These are phyloP conservation scores for Ustilago trichophora DNA, from an alignment of 1,284 basidiomycete genomes.

Conservation along the genomic window DNA sequence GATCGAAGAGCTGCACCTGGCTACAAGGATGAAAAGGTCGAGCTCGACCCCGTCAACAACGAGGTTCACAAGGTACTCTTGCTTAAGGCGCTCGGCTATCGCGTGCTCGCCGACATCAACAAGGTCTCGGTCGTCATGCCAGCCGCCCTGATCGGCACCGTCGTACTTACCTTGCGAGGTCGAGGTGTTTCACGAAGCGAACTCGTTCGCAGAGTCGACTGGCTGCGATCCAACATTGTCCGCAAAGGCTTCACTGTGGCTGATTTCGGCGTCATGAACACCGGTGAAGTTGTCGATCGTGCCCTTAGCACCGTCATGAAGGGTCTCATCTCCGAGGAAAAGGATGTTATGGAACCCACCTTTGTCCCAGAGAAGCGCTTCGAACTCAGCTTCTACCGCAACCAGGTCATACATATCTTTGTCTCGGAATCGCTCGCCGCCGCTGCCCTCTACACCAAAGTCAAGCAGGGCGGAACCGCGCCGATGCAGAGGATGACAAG, in stretches of 20 bases:
- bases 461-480: conserved; percentile 66
- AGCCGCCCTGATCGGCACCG: conserved; percentile 66
- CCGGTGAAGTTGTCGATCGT: conserved; percentile 63
- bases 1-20: conserved; percentile 43
- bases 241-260: conserved; percentile 66
- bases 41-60: conserved; percentile 49
- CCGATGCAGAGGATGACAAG: conserved; percentile 63
- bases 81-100: conserved; percentile 66
- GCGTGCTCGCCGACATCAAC: conserved; percentile 67
- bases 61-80: conserved; percentile 58
- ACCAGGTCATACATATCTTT: conserved; percentile 66
- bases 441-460: conserved; percentile 63
- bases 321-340: conserved; percentile 61
- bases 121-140: conserved; percentile 67
- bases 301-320: conserved; percentile 64
- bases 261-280: conserved; percentile 63
- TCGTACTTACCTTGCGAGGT: conserved; percentile 66
- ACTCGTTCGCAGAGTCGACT: conserved; percentile 64
- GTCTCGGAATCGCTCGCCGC: conserved; percentile 57
- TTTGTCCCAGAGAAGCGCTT: conserved; percentile 65
- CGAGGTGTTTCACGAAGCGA: conserved; percentile 66
- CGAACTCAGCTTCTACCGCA: conserved; percentile 67
- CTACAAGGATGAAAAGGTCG: conserved; percentile 32
- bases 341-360: conserved; percentile 66
- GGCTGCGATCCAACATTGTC: conserved; percentile 61